A percentile compares a stretch with the other conserved stretches of the same genome.
phyloP scores from a whole-genome alignment of 768 basidiomycete species.

The Paxillus involutus region DNA sequence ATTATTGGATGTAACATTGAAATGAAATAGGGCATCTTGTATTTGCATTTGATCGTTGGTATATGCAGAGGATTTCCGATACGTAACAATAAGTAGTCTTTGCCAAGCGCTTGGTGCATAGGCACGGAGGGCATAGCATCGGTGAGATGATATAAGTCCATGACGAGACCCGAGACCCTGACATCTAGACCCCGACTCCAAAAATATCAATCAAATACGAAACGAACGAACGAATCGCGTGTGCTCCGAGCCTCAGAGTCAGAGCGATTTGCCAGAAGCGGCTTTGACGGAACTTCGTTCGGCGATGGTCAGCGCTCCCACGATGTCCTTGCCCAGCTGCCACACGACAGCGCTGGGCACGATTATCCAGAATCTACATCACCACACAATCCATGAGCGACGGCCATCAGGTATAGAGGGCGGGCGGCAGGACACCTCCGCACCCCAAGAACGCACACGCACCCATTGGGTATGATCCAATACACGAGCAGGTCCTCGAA shows the following conservation, averaged over 20 bases:
- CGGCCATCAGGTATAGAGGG: background rate
- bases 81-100: no score
- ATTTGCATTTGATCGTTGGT: background rate
- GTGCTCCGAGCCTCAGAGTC: constrained; percentile 8
- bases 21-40: background rate
- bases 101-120: no score
- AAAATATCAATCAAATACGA: no score
- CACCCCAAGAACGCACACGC: constrained; percentile 21
- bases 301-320: constrained; percentile 37
- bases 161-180: no score
- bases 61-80: background rate
- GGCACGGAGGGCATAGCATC: no score
- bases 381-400: background rate
- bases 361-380: constrained; percentile 72
- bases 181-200: no score
- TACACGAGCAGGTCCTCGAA: constrained; percentile 48
- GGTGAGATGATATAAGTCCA: no score
- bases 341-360: constrained; percentile 61
- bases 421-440: background rate
- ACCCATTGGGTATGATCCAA: constrained; percentile 84
- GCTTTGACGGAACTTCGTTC: constrained; percentile 26
- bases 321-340: constrained; percentile 64
- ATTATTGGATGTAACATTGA: constrained; percentile 5
- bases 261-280: constrained; percentile 33
- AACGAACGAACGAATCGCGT: no score